phyloP scores from a whole-genome alignment of 2,329 filamentous ascomycete species.

The Dendrostoma leiphaemia region DNA sequence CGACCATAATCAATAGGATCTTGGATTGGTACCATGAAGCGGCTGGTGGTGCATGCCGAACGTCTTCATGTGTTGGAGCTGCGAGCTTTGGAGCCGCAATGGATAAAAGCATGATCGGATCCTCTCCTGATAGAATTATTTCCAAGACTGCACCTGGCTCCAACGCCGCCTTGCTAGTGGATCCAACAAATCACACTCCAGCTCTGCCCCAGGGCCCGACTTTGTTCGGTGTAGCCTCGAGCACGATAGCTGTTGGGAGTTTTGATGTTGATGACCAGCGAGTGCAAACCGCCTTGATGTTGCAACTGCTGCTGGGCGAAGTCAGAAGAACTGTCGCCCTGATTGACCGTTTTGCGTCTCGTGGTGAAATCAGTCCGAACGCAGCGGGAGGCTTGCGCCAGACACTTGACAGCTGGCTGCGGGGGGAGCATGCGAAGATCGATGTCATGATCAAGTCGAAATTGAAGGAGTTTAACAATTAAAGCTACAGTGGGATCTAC shows the following conservation, averaged over 20 bases:
- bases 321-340: conserved; percentile 20
- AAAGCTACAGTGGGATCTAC: too few species aligned
- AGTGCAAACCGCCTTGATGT: conserved; percentile 23
- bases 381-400: conserved; percentile 22
- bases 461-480: conserved; percentile 15
- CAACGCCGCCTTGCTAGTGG: too few species aligned
- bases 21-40: conserved; percentile 25
- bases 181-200: too few species aligned
- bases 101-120: too few species aligned
- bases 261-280: conserved; percentile 25
- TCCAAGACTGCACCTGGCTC: too few species aligned
- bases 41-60: conserved; percentile 15
- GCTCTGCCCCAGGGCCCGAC: too few species aligned
- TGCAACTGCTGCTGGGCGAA: conserved; percentile 25
- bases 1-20: conserved; percentile 25
- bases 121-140: too few species aligned
- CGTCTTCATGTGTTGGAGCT: background rate
- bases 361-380: too few species aligned
- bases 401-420: conserved; percentile 23
- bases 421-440: conserved; percentile 23
- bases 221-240: conserved; percentile 12
- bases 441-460: conserved; percentile 19
- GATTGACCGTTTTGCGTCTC: conserved; percentile 22
- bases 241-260: conserved; percentile 22
- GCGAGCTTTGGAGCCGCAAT: too few species aligned